Percentiles rank a stretch among this genome's conserved stretches.
phyloP scores from a whole-genome alignment of 148 eudicot genomes.

The Rhododendron williamsianum region DNA sequence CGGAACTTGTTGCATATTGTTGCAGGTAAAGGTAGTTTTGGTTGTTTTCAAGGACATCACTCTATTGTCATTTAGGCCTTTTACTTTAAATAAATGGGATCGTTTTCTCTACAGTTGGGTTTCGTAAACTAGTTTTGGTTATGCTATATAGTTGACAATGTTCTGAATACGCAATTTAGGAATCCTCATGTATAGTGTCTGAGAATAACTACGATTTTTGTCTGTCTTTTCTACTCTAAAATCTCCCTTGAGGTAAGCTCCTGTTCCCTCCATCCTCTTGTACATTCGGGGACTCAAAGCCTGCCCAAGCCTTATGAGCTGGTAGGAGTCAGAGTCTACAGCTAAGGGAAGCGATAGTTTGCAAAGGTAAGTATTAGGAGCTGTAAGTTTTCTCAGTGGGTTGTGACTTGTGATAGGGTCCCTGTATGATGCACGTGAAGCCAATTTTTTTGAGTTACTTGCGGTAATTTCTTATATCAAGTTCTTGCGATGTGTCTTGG shows the following conservation, averaged over 20 bases:
- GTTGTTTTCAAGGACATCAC: background rate
- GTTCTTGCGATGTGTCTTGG: background rate
- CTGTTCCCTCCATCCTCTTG: background rate
- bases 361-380: background rate
- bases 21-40: constrained; percentile 60
- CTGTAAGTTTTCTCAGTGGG: background rate
- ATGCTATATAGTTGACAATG: background rate
- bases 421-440: too few relatives aligned
- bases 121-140: background rate
- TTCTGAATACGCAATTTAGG: background rate
- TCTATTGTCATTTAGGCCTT: background rate
- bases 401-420: too few relatives aligned
- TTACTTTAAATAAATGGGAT: background rate
- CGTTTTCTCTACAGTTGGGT: background rate
- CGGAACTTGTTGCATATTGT: constrained; percentile 84
- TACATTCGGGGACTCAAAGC: background rate
- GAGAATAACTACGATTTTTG: background rate
- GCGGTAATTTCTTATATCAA: background rate
- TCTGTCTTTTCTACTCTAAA: background rate
- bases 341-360: background rate
- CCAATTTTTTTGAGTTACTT: too few relatives aligned
- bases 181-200: background rate
- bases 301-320: too few relatives aligned
- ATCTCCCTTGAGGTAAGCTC: background rate
- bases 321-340: background rate